A percentile compares a stretch with the other conserved stretches of the same genome.
phyloP scores from a whole-genome alignment of 352 stramenopile genomes.

The Phytophthora brassicae region DNA sequence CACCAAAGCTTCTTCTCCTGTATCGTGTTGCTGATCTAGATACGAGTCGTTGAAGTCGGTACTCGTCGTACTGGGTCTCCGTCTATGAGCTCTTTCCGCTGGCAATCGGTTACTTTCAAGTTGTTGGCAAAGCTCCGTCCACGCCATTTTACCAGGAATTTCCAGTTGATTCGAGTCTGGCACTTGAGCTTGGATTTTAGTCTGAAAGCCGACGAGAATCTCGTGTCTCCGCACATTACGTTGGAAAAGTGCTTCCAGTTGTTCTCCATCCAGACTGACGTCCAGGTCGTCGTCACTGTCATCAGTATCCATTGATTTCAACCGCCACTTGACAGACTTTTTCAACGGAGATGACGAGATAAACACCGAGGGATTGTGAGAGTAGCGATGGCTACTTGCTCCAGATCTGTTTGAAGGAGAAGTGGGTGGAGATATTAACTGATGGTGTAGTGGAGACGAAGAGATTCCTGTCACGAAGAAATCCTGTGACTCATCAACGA shows the following conservation, averaged over 20 bases:
- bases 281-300: constrained; percentile 31
- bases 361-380: constrained; percentile 5
- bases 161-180: constrained; percentile 7
- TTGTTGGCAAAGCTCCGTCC: constrained; percentile 41
- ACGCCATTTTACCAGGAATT: constrained; percentile 28
- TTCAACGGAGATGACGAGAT: constrained; percentile 5
- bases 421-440: not conserved
- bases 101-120: constrained; percentile 33
- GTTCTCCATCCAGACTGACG: constrained; percentile 41
- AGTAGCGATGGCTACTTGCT: constrained; percentile 29
- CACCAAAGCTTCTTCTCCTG: constrained; percentile 31
- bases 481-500: constrained; percentile 34
- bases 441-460: constrained; percentile 5
- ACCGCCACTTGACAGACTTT: constrained; percentile 12
- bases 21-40: not conserved
- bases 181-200: constrained; percentile 12
- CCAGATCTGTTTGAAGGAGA: not conserved
- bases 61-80: not conserved
- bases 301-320: constrained; percentile 20
- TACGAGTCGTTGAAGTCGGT: constrained; percentile 8
- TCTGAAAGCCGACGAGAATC: constrained; percentile 57
- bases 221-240: constrained; percentile 63
- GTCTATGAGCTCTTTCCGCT: not conserved
- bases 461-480: constrained; percentile 36
- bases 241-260: constrained; percentile 62